These are phyloP conservation scores for Trichoderma guizhouense DNA, from an alignment of 2,329 filamentous ascomycete species.

Conservation along the genomic window DNA sequence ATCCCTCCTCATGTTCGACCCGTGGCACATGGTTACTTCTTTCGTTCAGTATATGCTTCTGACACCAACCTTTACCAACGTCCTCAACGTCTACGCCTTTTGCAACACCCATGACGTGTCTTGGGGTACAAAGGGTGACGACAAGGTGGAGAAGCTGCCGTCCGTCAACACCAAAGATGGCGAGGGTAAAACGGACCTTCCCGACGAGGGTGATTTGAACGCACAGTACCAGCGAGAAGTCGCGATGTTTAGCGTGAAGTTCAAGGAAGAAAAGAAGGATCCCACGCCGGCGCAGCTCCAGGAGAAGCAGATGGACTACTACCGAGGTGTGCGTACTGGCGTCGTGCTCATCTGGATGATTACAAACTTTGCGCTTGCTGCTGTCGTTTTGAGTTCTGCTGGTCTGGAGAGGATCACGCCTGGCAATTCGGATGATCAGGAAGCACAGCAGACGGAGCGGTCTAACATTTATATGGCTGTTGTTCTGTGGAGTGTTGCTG, in stretches of 20 bases:
- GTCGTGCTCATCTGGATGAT: conserved; percentile 97
- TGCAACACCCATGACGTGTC: conserved; percentile 98
- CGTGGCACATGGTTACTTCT: conserved; percentile 98
- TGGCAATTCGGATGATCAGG: conserved; percentile 34
- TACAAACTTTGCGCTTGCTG: conserved; percentile 83
- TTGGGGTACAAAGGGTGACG: conserved; percentile 97
- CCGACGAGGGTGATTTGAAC: conserved; percentile 92
- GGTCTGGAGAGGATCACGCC: conserved; percentile 68
- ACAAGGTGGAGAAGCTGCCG: conserved; percentile 87
- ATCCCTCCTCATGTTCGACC: conserved; percentile 92
- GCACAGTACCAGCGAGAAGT: conserved; percentile 90
- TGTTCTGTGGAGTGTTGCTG: conserved; percentile 86
- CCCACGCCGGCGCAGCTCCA: conserved; percentile 54
- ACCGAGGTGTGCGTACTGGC: conserved; percentile 88
- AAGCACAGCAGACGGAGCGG: conserved; percentile 50
- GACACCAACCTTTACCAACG: conserved; percentile 95
- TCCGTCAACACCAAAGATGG: conserved; percentile 88
- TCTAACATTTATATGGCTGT: conserved; percentile 82
- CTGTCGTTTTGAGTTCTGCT: conserved; percentile 80
- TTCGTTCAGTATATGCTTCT: conserved; percentile 93
- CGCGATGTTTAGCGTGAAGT: conserved; percentile 68
- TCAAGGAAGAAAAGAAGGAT: conserved; percentile 65
- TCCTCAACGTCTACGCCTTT: conserved; percentile 98
- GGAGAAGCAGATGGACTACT: conserved; percentile 96
- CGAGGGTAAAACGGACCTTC: conserved; percentile 87